These are phyloP conservation scores for Diaporthe aspalathi DNA, from an alignment of 2,329 filamentous ascomycete species.

Conservation along the genomic window DNA sequence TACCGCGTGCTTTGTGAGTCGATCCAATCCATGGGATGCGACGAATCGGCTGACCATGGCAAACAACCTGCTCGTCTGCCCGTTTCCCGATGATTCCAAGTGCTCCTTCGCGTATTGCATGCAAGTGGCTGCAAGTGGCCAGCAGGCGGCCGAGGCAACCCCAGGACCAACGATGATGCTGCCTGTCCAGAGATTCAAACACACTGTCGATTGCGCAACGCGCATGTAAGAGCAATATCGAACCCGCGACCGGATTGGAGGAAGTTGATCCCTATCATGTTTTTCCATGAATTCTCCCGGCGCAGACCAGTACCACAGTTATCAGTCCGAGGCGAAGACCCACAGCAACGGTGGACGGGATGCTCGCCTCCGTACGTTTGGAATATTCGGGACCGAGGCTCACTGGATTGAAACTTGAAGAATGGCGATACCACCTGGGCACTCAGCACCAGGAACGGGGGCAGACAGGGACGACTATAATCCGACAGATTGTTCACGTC, in stretches of 20 bases:
- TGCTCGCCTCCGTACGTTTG: constrained; percentile 12
- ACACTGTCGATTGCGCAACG: constrained; percentile 19
- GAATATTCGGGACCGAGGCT: constrained; percentile 12
- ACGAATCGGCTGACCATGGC: constrained; percentile 12
- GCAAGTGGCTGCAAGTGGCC: too few species aligned
- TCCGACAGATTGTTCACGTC: not conserved
- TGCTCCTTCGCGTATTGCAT: not conserved
- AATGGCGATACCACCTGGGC: too few species aligned
- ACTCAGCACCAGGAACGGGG: not conserved
- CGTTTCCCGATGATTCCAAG: not conserved
- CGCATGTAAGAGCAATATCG: constrained; percentile 21
- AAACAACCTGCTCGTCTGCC: not conserved
- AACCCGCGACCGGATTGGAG: constrained; percentile 19
- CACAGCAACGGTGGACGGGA: constrained; percentile 7
- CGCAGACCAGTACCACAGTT: not conserved
- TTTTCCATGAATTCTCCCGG: constrained; percentile 30
- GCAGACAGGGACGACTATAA: constrained; percentile 13
- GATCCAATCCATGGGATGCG: not conserved
- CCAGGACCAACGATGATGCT: not conserved
- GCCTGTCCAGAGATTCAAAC: constrained; percentile 5
- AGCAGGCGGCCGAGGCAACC: not conserved
- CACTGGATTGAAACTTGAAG: not conserved
- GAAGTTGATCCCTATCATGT: constrained; percentile 14
- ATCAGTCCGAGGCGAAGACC: constrained; percentile 19
- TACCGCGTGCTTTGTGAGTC: constrained; percentile 6